Evolutionary conservation across 2,329 filamentous ascomycete genomes (phyloP).

Genomic region (Venturia pyrina): DNA sequence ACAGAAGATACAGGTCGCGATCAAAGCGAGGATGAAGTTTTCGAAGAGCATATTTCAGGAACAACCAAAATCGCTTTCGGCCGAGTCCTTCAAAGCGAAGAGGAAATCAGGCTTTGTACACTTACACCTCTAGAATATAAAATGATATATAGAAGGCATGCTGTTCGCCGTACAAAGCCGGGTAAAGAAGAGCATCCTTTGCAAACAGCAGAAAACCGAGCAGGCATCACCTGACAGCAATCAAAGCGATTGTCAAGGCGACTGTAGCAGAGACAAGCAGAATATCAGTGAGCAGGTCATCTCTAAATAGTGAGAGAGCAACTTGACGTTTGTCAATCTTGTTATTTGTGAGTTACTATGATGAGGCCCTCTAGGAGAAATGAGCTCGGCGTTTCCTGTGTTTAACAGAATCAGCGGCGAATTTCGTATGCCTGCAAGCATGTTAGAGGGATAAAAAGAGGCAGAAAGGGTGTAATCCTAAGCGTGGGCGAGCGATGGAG

Average conservation of each 20-base stretch:
- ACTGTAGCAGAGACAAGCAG: too few relatives aligned
- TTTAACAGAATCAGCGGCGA: too few relatives aligned
- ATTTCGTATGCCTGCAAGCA: too few relatives aligned
- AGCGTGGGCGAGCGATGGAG: too few relatives aligned
- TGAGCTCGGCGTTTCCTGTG: too few relatives aligned
- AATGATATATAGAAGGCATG: background rate
- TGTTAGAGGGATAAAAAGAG: too few relatives aligned
- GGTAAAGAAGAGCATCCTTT: background rate
- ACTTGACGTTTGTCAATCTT: too few relatives aligned
- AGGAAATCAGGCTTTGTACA: background rate
- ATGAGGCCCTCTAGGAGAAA: too few relatives aligned
- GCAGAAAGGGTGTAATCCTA: too few relatives aligned
- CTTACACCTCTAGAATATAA: background rate
- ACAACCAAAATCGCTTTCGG: background rate
- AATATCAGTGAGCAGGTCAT: too few relatives aligned
- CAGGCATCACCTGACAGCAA: background rate
- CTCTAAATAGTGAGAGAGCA: too few relatives aligned
- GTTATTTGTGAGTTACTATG: too few relatives aligned
- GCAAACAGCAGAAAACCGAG: background rate
- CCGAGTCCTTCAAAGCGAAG: background rate
- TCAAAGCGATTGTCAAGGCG: background rate
- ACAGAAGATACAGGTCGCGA: background rate
- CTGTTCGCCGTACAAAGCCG: background rate
- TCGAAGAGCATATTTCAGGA: background rate
- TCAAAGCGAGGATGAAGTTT: background rate